phyloP scores from a whole-genome alignment of 2,329 filamentous ascomycete species.

The Colletotrichum zoysiae region DNA sequence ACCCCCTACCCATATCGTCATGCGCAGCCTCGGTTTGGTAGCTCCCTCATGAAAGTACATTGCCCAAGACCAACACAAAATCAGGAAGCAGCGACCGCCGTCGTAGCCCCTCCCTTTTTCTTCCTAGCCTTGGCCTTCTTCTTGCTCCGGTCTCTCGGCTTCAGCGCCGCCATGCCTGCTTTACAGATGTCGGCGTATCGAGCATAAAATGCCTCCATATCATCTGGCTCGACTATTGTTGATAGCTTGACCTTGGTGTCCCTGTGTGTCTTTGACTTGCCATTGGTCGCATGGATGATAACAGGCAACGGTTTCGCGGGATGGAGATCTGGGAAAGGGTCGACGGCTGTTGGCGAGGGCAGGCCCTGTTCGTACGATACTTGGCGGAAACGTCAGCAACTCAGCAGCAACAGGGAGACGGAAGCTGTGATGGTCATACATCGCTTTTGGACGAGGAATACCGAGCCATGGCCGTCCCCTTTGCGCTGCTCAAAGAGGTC shows the following conservation, averaged over 20 bases:
- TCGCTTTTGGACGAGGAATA: constrained; percentile 83
- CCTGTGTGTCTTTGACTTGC: constrained; percentile 72
- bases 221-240: constrained; percentile 82
- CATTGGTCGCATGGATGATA: constrained; percentile 87
- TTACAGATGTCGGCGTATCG: constrained; percentile 94
- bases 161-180: constrained; percentile 86
- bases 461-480: constrained; percentile 77
- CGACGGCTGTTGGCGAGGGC: constrained; percentile 54
- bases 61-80: not conserved
- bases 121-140: constrained; percentile 83
- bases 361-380: constrained; percentile 60
- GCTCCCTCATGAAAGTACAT: too few species aligned
- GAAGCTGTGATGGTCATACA: constrained; percentile 59
- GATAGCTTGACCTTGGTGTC: constrained; percentile 79
- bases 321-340: constrained; percentile 71
- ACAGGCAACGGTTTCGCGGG: constrained; percentile 74
- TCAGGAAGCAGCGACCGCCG: constrained; percentile 5
- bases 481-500: constrained; percentile 77
- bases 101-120: constrained; percentile 61
- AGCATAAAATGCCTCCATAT: constrained; percentile 83
- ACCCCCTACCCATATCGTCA: not conserved
- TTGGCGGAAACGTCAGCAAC: constrained; percentile 44
- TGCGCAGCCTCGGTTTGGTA: not conserved
- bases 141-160: constrained; percentile 93
- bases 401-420: not conserved